Evolutionary conservation across 306 rosid species (phyloP), one percentile per base, ranked within the genome.

Genomic region (Casuarina cunninghamiana): DNA sequence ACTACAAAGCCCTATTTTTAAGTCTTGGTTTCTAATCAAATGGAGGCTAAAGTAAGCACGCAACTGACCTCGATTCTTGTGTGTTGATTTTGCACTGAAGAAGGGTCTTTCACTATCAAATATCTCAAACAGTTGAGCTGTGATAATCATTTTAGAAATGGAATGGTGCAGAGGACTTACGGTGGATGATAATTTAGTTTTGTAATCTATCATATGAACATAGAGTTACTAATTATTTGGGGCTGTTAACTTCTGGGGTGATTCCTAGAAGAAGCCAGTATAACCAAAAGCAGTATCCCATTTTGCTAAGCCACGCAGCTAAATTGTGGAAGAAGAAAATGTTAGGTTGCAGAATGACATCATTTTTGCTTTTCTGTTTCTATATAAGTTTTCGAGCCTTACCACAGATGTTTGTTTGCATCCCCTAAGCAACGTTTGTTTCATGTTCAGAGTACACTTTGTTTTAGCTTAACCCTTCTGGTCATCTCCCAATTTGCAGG

Each of bases 401-500:
- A 61, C 3, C n/a, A 61, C 10, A 4, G 39, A 17, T 26, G 67
- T 13, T 13, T 45, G 66, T 63, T 9, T 48, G 44, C n/a, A 39
- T 73, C 72, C 39, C 67, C 10, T 0, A 11, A 13, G n/a, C 43
- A 9, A 11, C 39, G 17, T 35, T 62, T 32, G 17, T 5, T 66
- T 66, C 15, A 1, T 43, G 55, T 55, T 42, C 11, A 63, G 41
- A 21, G n/a, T 75, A 70, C 53, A 45, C 48, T 85, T 44, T 46
- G 45, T 71, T 80, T 42, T 19, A 49, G 49, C 35, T 60, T 53
- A 79, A 73, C 32, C 39, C 19, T 48, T 46, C 32, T 75, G 62
- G 63, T 46, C 48, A n/a, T 67, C 45, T 76, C 41, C 60, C 26
- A 1, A 61, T 79, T 49, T 80, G 16, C 84, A 96, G 98, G 98